Percentiles rank a stretch among this genome's conserved stretches.
Conservation (phyloP, 2,329 filamentous ascomycete species). For the Verruconis gallopava region DNA sequence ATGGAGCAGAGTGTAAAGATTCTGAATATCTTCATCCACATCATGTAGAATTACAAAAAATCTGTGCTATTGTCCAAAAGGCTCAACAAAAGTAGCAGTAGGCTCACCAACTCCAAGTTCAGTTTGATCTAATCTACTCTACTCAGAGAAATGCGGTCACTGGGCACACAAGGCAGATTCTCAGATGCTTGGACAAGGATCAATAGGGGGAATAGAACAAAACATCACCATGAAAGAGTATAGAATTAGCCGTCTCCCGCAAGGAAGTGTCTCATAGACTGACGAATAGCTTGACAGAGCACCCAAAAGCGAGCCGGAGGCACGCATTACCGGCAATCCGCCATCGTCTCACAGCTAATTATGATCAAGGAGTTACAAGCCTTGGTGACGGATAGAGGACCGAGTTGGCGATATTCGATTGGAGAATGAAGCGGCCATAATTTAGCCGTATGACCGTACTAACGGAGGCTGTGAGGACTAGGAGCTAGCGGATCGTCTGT, state of each 20-base stretch:
- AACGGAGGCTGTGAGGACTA: conserved; percentile 9
- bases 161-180: conserved; percentile 10
- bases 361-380: conserved; percentile 14
- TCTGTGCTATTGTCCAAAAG: conserved; percentile 12
- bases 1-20: conserved; percentile 12
- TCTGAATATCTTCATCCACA: conserved; percentile 12
- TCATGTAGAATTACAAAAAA: conserved; percentile 13
- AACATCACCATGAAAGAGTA: conserved; percentile 14
- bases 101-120: conserved; percentile 13
- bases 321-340: conserved; percentile 2
- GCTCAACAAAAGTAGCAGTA: conserved; percentile 12
- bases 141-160: conserved; percentile 8
- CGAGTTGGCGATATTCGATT: conserved; percentile 11
- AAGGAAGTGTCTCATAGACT: conserved; percentile 10
- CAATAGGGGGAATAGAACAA: conserved; percentile 12
- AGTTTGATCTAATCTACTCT: conserved; percentile 14
- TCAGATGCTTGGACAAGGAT: conserved; percentile 14
- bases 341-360: conserved; percentile 11
- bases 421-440: conserved; percentile 8
- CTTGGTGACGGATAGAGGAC: conserved; percentile 13
- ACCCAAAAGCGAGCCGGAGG: conserved; percentile 10
- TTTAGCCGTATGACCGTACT: conserved; percentile 8
- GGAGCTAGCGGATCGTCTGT: conserved; percentile 11
- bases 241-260: conserved; percentile 11
- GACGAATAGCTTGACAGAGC: conserved; percentile 13